A percentile compares a stretch with the other conserved stretches of the same genome.
Conservation (phyloP, 2,329 filamentous ascomycete species). For the Pezicula carpinea region DNA sequence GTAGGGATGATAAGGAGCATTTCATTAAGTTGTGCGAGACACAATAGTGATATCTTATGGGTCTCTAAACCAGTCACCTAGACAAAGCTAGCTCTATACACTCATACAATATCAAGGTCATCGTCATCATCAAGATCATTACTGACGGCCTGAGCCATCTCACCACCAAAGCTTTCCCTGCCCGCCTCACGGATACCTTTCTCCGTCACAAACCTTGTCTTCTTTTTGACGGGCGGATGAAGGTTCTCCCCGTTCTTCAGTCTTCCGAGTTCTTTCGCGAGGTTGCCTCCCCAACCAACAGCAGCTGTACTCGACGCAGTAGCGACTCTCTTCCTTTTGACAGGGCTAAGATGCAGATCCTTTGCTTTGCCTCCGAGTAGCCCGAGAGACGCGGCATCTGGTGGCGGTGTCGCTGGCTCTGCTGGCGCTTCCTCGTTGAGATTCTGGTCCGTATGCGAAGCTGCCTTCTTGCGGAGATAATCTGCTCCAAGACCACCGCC, state of each 20-base stretch:
- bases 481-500: conserved; percentile 65
- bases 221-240: conserved; percentile 53
- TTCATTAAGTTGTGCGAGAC: no score
- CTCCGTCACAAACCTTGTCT: conserved; percentile 74
- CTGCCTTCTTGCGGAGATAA: conserved; percentile 51
- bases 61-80: no score
- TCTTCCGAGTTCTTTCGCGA: conserved; percentile 51
- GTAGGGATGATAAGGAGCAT: no score
- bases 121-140: conserved; percentile 25
- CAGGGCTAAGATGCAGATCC: conserved; percentile 51
- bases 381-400: conserved; percentile 42
- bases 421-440: conserved; percentile 7
- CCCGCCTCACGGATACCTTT: conserved; percentile 75
- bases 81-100: no score
- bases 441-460: conserved; percentile 7
- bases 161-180: conserved; percentile 64
- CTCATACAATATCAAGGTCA: conserved; percentile 27
- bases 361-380: conserved; percentile 34
- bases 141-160: conserved; percentile 27
- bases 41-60: no score
- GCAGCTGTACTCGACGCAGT: conserved; percentile 20
- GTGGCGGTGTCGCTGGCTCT: conserved; percentile 23
- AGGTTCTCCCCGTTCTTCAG: conserved; percentile 59
- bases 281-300: conserved; percentile 53
- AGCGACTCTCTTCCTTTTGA: conserved; percentile 54